These are phyloP conservation scores for Xylaria bambusicola DNA, from an alignment of 495 filamentous ascomycete genomes.

Conservation along the genomic window DNA sequence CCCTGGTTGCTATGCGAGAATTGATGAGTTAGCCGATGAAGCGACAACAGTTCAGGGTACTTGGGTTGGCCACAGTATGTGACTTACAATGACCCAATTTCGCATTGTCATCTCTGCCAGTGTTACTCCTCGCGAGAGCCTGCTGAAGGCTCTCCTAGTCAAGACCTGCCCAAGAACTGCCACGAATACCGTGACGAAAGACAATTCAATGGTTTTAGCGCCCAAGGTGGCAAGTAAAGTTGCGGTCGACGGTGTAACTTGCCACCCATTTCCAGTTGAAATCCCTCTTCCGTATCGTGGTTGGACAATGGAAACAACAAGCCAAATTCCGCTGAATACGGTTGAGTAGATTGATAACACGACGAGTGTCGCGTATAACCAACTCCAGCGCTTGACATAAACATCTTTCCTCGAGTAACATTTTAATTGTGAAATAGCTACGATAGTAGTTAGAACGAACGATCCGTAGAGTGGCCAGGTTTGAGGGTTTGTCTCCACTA, in stretches of 20 bases:
- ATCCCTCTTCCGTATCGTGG: constrained; percentile 62
- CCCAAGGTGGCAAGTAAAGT: constrained; percentile 62
- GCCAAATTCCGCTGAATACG: constrained; percentile 63
- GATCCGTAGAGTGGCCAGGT: too few relatives aligned
- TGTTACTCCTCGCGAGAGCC: constrained; percentile 60
- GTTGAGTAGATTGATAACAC: constrained; percentile 68
- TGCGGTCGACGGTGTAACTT: constrained; percentile 57
- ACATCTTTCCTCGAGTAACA: constrained; percentile 38
- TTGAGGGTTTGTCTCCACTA: neutral
- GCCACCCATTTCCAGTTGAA: constrained; percentile 43
- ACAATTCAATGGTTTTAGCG: constrained; percentile 73
- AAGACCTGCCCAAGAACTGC: constrained; percentile 72
- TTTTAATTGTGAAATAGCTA: constrained; percentile 25
- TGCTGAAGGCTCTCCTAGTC: constrained; percentile 61
- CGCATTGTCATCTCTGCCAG: constrained; percentile 72
- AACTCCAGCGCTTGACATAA: constrained; percentile 47
- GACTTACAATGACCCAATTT: constrained; percentile 48
- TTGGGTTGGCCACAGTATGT: neutral
- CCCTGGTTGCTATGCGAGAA: constrained; percentile 42
- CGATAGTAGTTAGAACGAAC: neutral
- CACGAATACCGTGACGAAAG: constrained; percentile 77
- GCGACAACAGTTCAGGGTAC: neutral
- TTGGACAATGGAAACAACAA: constrained; percentile 58
- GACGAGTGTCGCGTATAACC: constrained; percentile 60
- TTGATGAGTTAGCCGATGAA: neutral